Conservation (phyloP, 768 basidiomycete genomes). For the Phanerochaete sordida region DNA sequence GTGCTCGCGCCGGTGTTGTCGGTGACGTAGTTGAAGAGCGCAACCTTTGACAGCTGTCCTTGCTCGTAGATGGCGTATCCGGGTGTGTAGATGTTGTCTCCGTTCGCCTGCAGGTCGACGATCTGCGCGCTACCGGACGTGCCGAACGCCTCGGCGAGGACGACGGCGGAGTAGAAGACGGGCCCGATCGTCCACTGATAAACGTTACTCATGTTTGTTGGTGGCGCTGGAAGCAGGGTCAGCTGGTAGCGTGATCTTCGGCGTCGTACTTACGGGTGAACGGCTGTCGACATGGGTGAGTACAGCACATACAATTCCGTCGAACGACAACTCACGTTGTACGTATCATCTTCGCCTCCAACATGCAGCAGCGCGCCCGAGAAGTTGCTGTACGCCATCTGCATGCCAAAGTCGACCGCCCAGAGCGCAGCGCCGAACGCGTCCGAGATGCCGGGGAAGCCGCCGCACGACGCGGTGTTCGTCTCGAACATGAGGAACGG, state of each 20-base stretch:
- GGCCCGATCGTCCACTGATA: conserved; percentile 45
- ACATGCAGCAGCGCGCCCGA: conserved; percentile 44
- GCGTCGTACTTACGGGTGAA: conserved; percentile 39
- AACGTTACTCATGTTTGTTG: conserved; percentile 34
- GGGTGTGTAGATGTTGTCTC: conserved; percentile 36
- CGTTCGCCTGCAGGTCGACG: conserved; percentile 34
- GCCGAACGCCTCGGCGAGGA: conserved; percentile 45
- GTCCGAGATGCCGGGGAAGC: conserved; percentile 50
- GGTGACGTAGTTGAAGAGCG: conserved; percentile 46
- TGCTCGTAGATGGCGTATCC: conserved; percentile 49
- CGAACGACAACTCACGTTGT: conserved; percentile 44
- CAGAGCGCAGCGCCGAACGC: conserved; percentile 49
- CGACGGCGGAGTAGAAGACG: conserved; percentile 44
- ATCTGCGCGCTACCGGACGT: conserved; percentile 34
- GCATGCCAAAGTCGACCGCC: conserved; percentile 47
- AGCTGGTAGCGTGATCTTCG: too few species aligned
- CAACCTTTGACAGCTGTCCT: conserved; percentile 37
- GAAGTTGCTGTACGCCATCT: conserved; percentile 48
- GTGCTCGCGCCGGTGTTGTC: conserved; percentile 35
- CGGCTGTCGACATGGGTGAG: conserved; percentile 28
- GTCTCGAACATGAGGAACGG: conserved; percentile 54
- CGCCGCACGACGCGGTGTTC: conserved; percentile 51
- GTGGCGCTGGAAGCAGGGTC: conserved; percentile 38
- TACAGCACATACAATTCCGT: not conserved
- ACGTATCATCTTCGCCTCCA: conserved; percentile 45